Evolutionary conservation across 129 eudicot genomes (phyloP), one percentile per base, ranked within the genome.

Genomic region (Mikania micrantha): DNA sequence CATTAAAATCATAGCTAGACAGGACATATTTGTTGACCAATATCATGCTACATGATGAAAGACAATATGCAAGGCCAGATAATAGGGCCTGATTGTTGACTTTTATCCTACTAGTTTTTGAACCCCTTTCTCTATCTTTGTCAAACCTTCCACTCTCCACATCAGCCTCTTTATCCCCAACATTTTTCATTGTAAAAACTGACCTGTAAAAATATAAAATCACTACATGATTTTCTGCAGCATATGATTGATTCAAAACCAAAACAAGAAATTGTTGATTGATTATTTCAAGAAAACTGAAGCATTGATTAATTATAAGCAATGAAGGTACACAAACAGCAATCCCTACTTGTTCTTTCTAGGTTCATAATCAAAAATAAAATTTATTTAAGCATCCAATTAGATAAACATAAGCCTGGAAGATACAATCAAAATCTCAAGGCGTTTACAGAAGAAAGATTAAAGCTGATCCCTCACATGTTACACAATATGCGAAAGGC

Each of bases 21-120:
- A 94, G 96, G 73, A 94, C 97, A 60, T 63, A 87, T 80, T 94
- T 94, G 84, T 94, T 94, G 28, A 94, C 91, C 61, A 94, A 71
- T 80, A 94, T 94, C 99, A 94, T 94, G 82, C 96, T 85, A 83
- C 97, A 89, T 2, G 99, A 94, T 5, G 99, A 89, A 45, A 89
- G 70, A 69, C 99, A 89, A 73, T 94, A 94, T 13, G 97, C 95
- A 67, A 94, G 31, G 64, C 99, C 99, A 64, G 97, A 85, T 52
- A 94, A 70, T 41, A 94, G 67, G 60, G 99, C 95, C 68, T 84
- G 87, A 59, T 89, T 89, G 74, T 71, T 82, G 47, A 84, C 34
- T 70, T 78, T 78, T 69, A 83, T 66, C 64, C 78, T 79, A 63
- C 42, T 70, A 78, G 72, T 94, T 64, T 84, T 74, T 63, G 59